phyloP scores from a whole-genome alignment of 2,329 filamentous ascomycete species.

The Niveomyces coronatus region DNA sequence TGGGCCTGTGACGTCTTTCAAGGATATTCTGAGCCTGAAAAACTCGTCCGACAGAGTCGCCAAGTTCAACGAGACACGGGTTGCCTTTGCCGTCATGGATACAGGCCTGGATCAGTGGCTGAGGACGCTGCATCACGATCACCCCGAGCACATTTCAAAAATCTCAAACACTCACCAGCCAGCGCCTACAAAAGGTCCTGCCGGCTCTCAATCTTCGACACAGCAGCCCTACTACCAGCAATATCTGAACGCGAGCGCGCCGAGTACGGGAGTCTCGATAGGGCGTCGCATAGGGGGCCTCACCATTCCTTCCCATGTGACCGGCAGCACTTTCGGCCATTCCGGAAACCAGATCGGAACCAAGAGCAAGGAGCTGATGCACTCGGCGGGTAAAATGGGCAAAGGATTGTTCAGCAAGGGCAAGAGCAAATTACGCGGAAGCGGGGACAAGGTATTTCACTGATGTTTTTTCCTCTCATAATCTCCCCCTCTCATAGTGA shows the following conservation, averaged over 20 bases:
- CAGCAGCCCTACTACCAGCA: conserved; percentile 47
- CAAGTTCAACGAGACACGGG: conserved; percentile 62
- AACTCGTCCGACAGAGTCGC: conserved; percentile 58
- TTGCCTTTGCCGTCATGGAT: conserved; percentile 60
- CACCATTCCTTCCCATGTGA: conserved; percentile 28
- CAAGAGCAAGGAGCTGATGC: conserved; percentile 82
- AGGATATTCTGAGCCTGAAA: conserved; percentile 65
- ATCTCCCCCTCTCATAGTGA: conserved; percentile 12
- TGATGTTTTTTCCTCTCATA: conserved; percentile 33
- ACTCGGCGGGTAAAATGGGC: conserved; percentile 77
- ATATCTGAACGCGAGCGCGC: conserved; percentile 39
- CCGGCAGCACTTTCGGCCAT: conserved; percentile 37
- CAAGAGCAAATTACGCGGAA: conserved; percentile 67
- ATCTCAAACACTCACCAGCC: conserved; percentile 6
- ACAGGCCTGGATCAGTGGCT: conserved; percentile 61
- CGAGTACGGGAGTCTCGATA: conserved; percentile 22
- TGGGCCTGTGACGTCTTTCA: conserved; percentile 36
- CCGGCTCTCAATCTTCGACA: conserved; percentile 16
- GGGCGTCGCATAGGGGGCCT: conserved; percentile 26
- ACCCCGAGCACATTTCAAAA: conserved; percentile 33
- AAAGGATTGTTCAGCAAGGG: conserved; percentile 89
- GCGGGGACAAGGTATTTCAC: conserved; percentile 82
- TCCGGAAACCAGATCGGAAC: conserved; percentile 59
- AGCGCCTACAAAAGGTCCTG: conserved; percentile 13
- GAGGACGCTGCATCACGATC: conserved; percentile 29